phyloP scores from a whole-genome alignment of 78 protist species.

The Capsaspora owczarzaki region DNA sequence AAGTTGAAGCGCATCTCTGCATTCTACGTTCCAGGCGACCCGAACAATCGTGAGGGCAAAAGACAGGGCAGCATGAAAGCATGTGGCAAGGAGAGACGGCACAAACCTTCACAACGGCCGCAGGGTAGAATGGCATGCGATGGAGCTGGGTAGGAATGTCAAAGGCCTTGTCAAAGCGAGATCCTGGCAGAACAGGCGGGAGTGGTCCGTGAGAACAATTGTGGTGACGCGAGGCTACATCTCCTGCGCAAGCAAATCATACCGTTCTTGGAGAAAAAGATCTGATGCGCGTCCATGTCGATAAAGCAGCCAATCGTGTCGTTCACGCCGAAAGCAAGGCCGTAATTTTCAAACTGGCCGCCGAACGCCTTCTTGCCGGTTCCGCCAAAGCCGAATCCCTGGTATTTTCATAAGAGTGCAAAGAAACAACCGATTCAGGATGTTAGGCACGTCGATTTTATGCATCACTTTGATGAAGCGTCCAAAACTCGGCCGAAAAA shows the following conservation, averaged over 20 bases:
- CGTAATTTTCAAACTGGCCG: constrained; percentile 42
- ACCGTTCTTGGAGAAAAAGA: constrained; percentile 62
- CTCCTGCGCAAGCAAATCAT: too few relatives aligned
- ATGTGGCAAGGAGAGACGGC: too few relatives aligned
- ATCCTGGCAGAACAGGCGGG: neutral
- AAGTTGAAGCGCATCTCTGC: constrained; percentile 15
- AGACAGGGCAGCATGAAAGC: too few relatives aligned
- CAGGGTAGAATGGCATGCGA: constrained; percentile 20
- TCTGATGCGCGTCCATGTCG: constrained; percentile 23
- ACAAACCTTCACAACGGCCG: constrained; percentile 10
- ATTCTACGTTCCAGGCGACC: neutral
- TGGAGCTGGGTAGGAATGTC: neutral
- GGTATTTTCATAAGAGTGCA: too few relatives aligned
- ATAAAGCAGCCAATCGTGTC: constrained; percentile 50
- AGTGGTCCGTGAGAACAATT: too few relatives aligned
- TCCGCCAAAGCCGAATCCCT: constrained; percentile 51
- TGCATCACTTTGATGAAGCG: too few relatives aligned
- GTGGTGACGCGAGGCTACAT: too few relatives aligned
- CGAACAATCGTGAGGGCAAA: too few relatives aligned
- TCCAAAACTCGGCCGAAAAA: too few relatives aligned
- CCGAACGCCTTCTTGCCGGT: constrained; percentile 50
- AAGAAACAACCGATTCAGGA: too few relatives aligned
- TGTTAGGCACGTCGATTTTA: too few relatives aligned
- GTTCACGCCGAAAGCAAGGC: constrained; percentile 42
- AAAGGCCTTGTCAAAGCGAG: neutral